Evolutionary conservation across 306 rosid genomes (phyloP), one percentile per base, ranked within the genome.

Genomic region (Dryas octopetala): DNA sequence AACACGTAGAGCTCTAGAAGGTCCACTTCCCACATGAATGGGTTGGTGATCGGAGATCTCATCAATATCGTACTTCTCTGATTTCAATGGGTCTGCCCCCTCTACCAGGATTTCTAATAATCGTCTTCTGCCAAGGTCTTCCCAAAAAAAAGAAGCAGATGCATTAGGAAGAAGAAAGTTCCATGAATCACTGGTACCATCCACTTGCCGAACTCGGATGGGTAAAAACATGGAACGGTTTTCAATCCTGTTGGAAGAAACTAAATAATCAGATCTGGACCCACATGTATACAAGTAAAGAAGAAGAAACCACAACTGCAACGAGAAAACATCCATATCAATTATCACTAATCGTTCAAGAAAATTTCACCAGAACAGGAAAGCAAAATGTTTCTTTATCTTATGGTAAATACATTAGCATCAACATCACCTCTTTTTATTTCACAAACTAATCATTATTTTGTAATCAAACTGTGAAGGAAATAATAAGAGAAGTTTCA

Each of bases 101-200:
- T 95, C 97, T 74, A 84, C 90, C 38, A 88, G 62, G 66, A 92
- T 83, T 82, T 95, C 99, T 85, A 95, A 76, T 58, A 89, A 79
- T 62, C 57, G 97, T 75, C 93, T 88, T 86, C 97, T 89, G 82
- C 97, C 99, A 76, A 92, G 91, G 85, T 95, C 99, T 85, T 92
- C 99, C 99, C 99, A 95, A 61, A 92, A 69, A 86, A 95, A 95
- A 28, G 99, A 87, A 81, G 90, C 87, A 54, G 97, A 86, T 26
- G 93, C 74, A 71, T 88, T 90, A 49, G 99, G 96, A 84, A 80
- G 89, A 76, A 92, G 97, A 81, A 89, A 76, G 76, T 85, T 82
- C 99, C 99, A 95, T 10, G 97, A 91, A 83, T 90, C 97, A 68
- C 78, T 55, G 9, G 80, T 70, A 75, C 97, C 97, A 79, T 89